A percentile compares a stretch with the other conserved stretches of the same genome.
These are phyloP conservation scores for Neoscytalidium dimidiatum DNA, from an alignment of 2,329 filamentous ascomycete species.

Conservation along the genomic window DNA sequence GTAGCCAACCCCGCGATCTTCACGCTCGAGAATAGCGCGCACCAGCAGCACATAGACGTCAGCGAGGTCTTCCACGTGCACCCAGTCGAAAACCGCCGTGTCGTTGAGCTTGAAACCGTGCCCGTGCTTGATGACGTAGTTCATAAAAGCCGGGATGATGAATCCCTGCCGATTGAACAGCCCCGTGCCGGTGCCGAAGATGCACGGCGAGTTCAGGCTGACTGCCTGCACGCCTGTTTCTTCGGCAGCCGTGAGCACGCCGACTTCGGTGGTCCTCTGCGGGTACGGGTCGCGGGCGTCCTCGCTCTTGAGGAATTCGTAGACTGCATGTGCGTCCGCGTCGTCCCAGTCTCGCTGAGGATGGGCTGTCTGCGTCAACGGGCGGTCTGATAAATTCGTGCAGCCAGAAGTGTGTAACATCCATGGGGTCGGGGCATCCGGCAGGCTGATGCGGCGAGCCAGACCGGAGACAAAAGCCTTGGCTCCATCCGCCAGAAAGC, in stretches of 20 bases:
- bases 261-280: slow-evolving; percentile 24
- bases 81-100: slow-evolving; percentile 25
- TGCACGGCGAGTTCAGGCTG: slow-evolving; percentile 8
- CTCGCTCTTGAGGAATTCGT: slow-evolving; percentile 21
- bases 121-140: slow-evolving; percentile 24
- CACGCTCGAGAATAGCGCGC: slow-evolving; percentile 23
- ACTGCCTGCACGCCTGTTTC: background rate
- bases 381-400: slow-evolving; percentile 23
- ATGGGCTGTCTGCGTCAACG: slow-evolving; percentile 15
- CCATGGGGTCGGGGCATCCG: slow-evolving; percentile 8
- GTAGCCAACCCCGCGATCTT: slow-evolving; percentile 23
- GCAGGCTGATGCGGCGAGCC: slow-evolving; percentile 9
- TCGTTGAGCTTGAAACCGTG: slow-evolving; percentile 27
- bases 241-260: slow-evolving; percentile 6
- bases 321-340: slow-evolving; percentile 18
- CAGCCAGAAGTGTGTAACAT: slow-evolving; percentile 24
- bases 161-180: slow-evolving; percentile 24
- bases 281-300: slow-evolving; percentile 22
- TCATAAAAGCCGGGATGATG: slow-evolving; percentile 23
- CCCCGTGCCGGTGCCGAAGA: slow-evolving; percentile 26
- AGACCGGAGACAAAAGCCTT: slow-evolving; percentile 20
- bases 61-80: slow-evolving; percentile 25
- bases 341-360: slow-evolving; percentile 25
- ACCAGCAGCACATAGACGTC: slow-evolving; percentile 24
- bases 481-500: slow-evolving; percentile 24